Evolutionary conservation across 106 monocot species (phyloP).

Genomic region (Alisma plantagoaquatica): DNA sequence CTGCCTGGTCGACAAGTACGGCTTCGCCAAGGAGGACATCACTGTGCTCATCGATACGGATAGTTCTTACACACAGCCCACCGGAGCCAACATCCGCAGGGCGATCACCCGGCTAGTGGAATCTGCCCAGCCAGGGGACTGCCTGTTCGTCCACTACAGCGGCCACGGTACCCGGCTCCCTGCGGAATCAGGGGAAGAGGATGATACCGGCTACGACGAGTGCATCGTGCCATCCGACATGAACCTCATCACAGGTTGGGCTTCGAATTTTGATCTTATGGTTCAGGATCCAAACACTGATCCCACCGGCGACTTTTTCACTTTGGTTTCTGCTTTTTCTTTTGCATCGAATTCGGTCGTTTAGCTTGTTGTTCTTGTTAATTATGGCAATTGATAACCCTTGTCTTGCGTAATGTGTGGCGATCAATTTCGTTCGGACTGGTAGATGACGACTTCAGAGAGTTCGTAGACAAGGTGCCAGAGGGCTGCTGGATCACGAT

Average conservation of each 20-base stretch:
- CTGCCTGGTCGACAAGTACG: slow-evolving; percentile 52
- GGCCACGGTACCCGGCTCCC: no score
- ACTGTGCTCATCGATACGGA: slow-evolving; percentile 51
- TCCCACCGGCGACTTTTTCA: no score
- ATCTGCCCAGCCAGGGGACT: slow-evolving; percentile 45
- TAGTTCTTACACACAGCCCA: slow-evolving; percentile 44
- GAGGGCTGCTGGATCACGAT: slow-evolving; percentile 55
- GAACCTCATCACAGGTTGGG: slow-evolving; percentile 65
- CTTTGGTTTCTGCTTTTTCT: no score
- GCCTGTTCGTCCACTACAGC: slow-evolving; percentile 80
- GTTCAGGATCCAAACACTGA: no score
- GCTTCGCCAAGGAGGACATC: slow-evolving; percentile 52
- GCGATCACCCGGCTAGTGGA: slow-evolving; percentile 36
- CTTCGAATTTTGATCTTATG: no score
- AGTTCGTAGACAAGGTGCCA: slow-evolving; percentile 55
- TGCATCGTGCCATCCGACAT: slow-evolving; percentile 57
- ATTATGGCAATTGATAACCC: no score
- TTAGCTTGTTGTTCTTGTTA: no score
- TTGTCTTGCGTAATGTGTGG: no score
- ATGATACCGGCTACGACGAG: no score
- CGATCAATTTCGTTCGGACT: slow-evolving; percentile 3
- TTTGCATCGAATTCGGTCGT: no score
- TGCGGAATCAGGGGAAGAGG: no score
- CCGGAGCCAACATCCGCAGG: slow-evolving; percentile 67
- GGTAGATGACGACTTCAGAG: slow-evolving; percentile 78